Evolutionary conservation across 768 basidiomycete genomes (phyloP).

Genomic region (Pleurotus ostreatus): DNA sequence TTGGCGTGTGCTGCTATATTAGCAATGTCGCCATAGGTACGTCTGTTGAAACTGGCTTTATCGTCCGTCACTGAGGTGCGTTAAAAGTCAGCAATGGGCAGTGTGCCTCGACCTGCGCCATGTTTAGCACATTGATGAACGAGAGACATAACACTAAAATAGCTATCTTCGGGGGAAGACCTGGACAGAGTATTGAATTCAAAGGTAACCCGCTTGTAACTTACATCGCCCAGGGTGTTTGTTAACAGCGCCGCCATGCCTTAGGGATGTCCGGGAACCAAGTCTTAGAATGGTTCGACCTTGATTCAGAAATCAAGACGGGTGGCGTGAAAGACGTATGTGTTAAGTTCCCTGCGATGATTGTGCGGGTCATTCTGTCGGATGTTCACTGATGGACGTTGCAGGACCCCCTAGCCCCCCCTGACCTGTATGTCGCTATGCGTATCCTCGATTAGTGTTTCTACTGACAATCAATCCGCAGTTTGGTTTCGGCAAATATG

Average conservation of each 20-base stretch:
- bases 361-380: background rate
- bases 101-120: constrained; percentile 61
- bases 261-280: constrained; percentile 57
- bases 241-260: background rate
- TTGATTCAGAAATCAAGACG: constrained; percentile 61
- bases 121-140: constrained; percentile 60
- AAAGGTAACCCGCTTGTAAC: constrained; percentile 29
- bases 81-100: constrained; percentile 36
- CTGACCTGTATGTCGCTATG: constrained; percentile 33
- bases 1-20: constrained; percentile 1
- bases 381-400: background rate
- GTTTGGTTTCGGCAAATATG: constrained; percentile 38
- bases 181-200: constrained; percentile 44
- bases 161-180: constrained; percentile 56
- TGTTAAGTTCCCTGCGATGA: constrained; percentile 2
- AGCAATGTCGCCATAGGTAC: constrained; percentile 45
- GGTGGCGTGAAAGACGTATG: constrained; percentile 45
- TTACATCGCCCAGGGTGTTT: background rate
- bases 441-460: background rate
- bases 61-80: background rate
- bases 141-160: constrained; percentile 50
- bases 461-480: constrained; percentile 1
- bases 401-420: constrained; percentile 38
- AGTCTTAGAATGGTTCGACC: constrained; percentile 56
- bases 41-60: constrained; percentile 4